A percentile compares a stretch with the other conserved stretches of the same genome.
Evolutionary conservation across 768 basidiomycete species (phyloP).

Genomic region (Leccinellum rugosiceps): DNA sequence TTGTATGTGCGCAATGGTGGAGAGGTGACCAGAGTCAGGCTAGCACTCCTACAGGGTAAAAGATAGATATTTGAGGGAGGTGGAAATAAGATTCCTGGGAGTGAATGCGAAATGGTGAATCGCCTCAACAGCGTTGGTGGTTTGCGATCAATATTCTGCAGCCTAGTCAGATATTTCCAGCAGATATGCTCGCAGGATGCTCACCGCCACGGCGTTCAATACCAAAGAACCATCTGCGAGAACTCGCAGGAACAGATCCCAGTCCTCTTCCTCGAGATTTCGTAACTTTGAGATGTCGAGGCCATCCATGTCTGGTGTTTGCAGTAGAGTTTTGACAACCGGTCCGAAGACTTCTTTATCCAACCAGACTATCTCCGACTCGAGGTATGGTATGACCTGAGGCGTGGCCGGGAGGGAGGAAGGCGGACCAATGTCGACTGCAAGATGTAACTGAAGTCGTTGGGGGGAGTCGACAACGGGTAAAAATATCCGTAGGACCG

Average conservation of each 20-base stretch:
- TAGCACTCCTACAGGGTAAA: conserved; percentile 43
- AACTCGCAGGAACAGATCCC: conserved; percentile 78
- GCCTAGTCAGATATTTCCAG: conserved; percentile 3
- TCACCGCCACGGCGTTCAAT: conserved; percentile 68
- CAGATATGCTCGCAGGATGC: conserved; percentile 23
- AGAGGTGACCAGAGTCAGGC: conserved; percentile 60
- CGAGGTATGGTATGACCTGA: conserved; percentile 21
- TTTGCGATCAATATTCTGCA: conserved; percentile 82
- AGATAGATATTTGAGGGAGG: conserved; percentile 52
- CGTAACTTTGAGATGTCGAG: conserved; percentile 40
- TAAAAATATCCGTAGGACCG: conserved; percentile 78
- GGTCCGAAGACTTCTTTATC: conserved; percentile 58
- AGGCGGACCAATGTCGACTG: conserved; percentile 70
- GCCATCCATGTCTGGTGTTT: conserved; percentile 19
- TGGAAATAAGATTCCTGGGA: conserved; percentile 44
- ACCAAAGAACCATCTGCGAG: conserved; percentile 71
- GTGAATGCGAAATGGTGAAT: conserved; percentile 67
- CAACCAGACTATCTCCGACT: conserved; percentile 64
- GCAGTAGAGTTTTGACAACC: conserved; percentile 44
- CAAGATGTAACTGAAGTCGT: conserved; percentile 79
- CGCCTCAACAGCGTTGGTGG: conserved; percentile 81
- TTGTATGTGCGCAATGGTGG: conserved; percentile 62
- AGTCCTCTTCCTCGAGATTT: conserved; percentile 67
- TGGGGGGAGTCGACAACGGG: conserved; percentile 86
- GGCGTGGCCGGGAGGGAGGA: conserved; percentile 40